A percentile compares a stretch with the other conserved stretches of the same genome.
Conservation (phyloP, 2,329 filamentous ascomycete genomes). For the Neopestalotiopsis clavispora region DNA sequence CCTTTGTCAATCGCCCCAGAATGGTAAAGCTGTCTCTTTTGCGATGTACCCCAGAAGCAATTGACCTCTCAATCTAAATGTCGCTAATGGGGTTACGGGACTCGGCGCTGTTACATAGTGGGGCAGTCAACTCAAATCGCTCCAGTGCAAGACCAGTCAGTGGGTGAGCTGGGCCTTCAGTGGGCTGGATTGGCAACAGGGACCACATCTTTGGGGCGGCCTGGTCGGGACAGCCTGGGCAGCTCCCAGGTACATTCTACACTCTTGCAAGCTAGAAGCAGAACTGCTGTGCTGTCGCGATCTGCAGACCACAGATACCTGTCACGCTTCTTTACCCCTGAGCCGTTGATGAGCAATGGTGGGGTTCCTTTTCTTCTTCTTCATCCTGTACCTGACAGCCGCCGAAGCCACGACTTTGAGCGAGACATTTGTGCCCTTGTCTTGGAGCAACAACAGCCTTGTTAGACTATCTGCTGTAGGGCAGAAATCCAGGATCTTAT, state of each 20-base stretch:
- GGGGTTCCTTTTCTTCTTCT: constrained; percentile 1
- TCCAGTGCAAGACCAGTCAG: not conserved
- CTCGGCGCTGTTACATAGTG: constrained; percentile 12
- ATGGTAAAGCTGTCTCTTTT: constrained; percentile 20
- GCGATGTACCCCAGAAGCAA: constrained; percentile 18
- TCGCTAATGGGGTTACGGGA: constrained; percentile 1
- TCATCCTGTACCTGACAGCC: not conserved
- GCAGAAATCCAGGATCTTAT: not conserved
- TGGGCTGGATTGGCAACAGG: constrained; percentile 6
- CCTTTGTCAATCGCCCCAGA: constrained; percentile 8
- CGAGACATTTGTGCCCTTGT: not conserved
- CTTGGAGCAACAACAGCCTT: not conserved
- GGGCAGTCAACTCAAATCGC: constrained; percentile 3
- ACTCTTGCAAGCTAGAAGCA: not conserved
- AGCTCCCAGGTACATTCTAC: not conserved
- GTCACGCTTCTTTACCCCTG: constrained; percentile 1
- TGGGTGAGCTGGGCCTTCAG: not conserved
- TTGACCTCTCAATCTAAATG: constrained; percentile 18
- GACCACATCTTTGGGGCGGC: not conserved
- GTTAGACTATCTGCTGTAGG: not conserved
- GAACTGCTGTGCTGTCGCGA: not conserved
- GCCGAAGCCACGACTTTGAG: not conserved
- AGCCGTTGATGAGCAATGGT: constrained; percentile 1
- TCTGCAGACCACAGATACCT: not conserved
- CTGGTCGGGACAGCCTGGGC: not conserved